A percentile compares a stretch with the other conserved stretches of the same genome.
Conservation (phyloP, 2,329 filamentous ascomycete species). For the Sarocladium brachiariae region DNA sequence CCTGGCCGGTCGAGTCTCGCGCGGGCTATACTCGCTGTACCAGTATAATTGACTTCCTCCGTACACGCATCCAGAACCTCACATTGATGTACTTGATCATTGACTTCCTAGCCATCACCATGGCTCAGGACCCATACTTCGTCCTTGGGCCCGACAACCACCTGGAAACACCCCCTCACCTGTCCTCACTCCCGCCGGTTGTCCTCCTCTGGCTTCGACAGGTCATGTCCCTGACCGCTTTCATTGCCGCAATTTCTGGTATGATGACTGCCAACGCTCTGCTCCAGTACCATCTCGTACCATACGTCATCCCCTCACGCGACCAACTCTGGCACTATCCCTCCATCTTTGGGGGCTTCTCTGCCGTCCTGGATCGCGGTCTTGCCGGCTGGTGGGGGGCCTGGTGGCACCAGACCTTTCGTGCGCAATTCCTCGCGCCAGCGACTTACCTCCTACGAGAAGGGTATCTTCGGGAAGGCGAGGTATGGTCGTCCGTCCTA, state of each 20-base stretch:
- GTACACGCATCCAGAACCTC: slow-evolving; percentile 37
- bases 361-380: slow-evolving; percentile 57
- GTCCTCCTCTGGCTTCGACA: slow-evolving; percentile 50
- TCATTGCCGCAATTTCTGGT: slow-evolving; percentile 54
- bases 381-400: slow-evolving; percentile 75
- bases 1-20: slow-evolving; percentile 33
- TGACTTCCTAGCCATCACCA: slow-evolving; percentile 61
- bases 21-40: slow-evolving; percentile 39
- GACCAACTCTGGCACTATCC: slow-evolving; percentile 47
- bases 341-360: slow-evolving; percentile 47
- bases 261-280: slow-evolving; percentile 56
- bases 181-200: slow-evolving; percentile 33
- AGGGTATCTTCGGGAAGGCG: slow-evolving; percentile 30
- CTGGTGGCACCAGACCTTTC: slow-evolving; percentile 91
- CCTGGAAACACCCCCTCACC: slow-evolving; percentile 25
- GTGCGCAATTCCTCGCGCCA: slow-evolving; percentile 61
- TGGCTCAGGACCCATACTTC: slow-evolving; percentile 77
- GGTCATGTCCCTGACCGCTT: slow-evolving; percentile 44
- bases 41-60: slow-evolving; percentile 38
- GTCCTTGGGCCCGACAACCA: slow-evolving; percentile 39
- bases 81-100: slow-evolving; percentile 56
- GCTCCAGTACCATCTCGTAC: slow-evolving; percentile 41
- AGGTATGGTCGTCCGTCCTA: slow-evolving; percentile 11
- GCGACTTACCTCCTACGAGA: slow-evolving; percentile 37
- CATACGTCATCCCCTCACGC: slow-evolving; percentile 44